A percentile compares a stretch with the other conserved stretches of the same genome.
These are phyloP conservation scores for Byssochlamys sp. DNA, from an alignment of 2,329 filamentous ascomycete genomes.

Conservation along the genomic window DNA sequence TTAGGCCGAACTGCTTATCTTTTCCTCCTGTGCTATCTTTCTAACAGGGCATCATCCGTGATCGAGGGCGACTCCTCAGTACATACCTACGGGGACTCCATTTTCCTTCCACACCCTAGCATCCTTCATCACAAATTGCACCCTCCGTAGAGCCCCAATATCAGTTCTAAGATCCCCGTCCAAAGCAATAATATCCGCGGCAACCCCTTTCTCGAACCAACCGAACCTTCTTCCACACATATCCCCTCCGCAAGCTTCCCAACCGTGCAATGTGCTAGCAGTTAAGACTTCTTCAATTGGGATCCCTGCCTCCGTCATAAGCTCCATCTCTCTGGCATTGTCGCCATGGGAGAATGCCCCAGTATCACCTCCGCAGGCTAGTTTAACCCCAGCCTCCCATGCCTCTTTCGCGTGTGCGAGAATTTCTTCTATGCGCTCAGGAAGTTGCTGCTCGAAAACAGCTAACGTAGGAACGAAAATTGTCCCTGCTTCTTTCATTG, in stretches of 20 bases:
- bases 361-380: constrained; percentile 47
- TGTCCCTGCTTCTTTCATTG: constrained; percentile 36
- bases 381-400: constrained; percentile 32
- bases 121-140: constrained; percentile 1
- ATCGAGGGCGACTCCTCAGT: neutral
- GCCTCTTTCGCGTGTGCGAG: constrained; percentile 37
- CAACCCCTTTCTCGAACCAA: constrained; percentile 39
- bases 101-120: neutral
- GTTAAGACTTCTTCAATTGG: constrained; percentile 42
- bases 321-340: constrained; percentile 44
- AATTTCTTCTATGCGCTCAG: constrained; percentile 18
- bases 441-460: constrained; percentile 31
- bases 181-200: constrained; percentile 46
- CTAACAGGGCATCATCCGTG: neutral
- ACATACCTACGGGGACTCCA: neutral
- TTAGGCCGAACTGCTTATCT: neutral
- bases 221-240: constrained; percentile 45
- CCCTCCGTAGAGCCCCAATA: neutral
- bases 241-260: constrained; percentile 47
- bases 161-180: constrained; percentile 29
- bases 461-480: constrained; percentile 48
- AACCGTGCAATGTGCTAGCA: constrained; percentile 44
- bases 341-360: constrained; percentile 47
- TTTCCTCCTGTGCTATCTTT: neutral
- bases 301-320: constrained; percentile 45